A percentile compares a stretch with the other conserved stretches of the same genome.
phyloP scores from a whole-genome alignment of 495 filamentous ascomycete genomes.

The Aspergillus egyptiacus region DNA sequence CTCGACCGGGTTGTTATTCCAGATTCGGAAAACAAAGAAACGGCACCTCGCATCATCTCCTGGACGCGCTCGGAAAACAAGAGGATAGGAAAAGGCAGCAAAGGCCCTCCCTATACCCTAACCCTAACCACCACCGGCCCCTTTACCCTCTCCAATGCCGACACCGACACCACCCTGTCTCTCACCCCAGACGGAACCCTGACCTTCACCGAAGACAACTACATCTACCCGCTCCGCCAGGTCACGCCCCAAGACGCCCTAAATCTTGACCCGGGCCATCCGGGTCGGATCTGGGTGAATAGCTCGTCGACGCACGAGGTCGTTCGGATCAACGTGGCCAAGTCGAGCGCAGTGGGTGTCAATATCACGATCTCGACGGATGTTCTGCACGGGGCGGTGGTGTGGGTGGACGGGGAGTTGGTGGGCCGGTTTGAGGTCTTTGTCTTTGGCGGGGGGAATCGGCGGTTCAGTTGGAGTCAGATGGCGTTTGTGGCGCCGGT shows the following conservation, averaged over 20 bases:
- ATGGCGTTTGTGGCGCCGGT: slow-evolving; percentile 54
- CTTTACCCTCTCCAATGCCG: slow-evolving; percentile 36
- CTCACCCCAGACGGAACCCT: slow-evolving; percentile 29
- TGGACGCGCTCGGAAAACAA: not conserved
- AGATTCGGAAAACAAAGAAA: not conserved
- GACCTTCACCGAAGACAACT: slow-evolving; percentile 43
- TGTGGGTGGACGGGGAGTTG: slow-evolving; percentile 42
- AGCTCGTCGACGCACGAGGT: slow-evolving; percentile 26
- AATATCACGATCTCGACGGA: slow-evolving; percentile 35
- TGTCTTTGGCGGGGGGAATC: slow-evolving; percentile 48
- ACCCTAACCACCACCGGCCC: slow-evolving; percentile 31
- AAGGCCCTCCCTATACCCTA: slow-evolving; percentile 49
- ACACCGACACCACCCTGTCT: slow-evolving; percentile 29
- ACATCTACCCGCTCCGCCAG: slow-evolving; percentile 46
- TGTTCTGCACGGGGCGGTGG: slow-evolving; percentile 36
- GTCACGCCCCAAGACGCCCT: slow-evolving; percentile 22
- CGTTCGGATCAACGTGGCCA: slow-evolving; percentile 14
- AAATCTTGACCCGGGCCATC: slow-evolving; percentile 18
- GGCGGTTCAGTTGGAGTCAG: slow-evolving; percentile 47
- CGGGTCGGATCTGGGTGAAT: slow-evolving; percentile 31
- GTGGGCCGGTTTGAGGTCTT: slow-evolving; percentile 49
- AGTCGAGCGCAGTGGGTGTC: not conserved
- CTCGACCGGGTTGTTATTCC: slow-evolving; percentile 35
- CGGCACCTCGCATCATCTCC: not conserved
- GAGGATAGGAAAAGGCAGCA: slow-evolving; percentile 34